Evolutionary conservation across 306 rosid genomes (phyloP).

Genomic region (barrel medic (Medicago truncatula)): MtrunA17r5.0-ANR NC_053044.1:51078501-51079000

Average conservation of each 20-base stretch:
- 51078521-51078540: neutral
- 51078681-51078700: conserved; percentile 2
- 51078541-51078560: neutral
- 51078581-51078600: neutral
- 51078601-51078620: too few relatives aligned
- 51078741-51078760: neutral
- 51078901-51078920: conserved; percentile 27
- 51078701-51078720: neutral
- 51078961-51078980: conserved; percentile 88
- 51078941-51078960: conserved; percentile 83
- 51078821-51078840: neutral
- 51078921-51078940: conserved; percentile 35
- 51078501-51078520: neutral
- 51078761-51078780: neutral
- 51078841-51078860: neutral
- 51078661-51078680: conserved; percentile 6
- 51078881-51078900: conserved; percentile 9
- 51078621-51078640: conserved; percentile 16
- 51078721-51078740: neutral
- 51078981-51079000: conserved; percentile 87
- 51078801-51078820: neutral
- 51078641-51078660: conserved; percentile 21
- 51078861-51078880: neutral
- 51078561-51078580: conserved; percentile 28
- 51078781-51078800: neutral